Percentiles rank a stretch among this genome's conserved stretches.
Conservation (phyloP, 2,329 filamentous ascomycete genomes). For the Incumbomyces delicatus region DNA sequence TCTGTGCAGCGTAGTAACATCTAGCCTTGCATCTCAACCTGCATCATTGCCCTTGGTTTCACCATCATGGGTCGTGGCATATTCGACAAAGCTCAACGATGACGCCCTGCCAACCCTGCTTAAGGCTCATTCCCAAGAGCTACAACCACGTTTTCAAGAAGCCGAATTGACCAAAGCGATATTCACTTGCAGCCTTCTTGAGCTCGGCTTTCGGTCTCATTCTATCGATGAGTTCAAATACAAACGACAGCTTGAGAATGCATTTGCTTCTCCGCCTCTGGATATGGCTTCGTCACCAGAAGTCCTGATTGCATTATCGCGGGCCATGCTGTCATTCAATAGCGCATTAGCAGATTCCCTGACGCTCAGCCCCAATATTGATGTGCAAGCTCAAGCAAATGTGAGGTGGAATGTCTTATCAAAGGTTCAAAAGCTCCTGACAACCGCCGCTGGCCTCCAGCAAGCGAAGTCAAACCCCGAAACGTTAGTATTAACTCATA, state of each 20-base stretch:
- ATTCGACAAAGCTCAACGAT: slow-evolving; percentile 43
- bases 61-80: slow-evolving; percentile 50
- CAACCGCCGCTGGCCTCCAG: slow-evolving; percentile 43
- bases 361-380: slow-evolving; percentile 18
- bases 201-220: slow-evolving; percentile 46
- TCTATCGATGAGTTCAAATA: slow-evolving; percentile 45
- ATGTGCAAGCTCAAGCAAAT: slow-evolving; percentile 22
- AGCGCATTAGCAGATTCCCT: slow-evolving; percentile 33
- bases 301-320: slow-evolving; percentile 45
- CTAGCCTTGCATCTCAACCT: slow-evolving; percentile 18
- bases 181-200: slow-evolving; percentile 47
- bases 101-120: slow-evolving; percentile 47
- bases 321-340: slow-evolving; percentile 46
- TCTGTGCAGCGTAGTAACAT: slow-evolving; percentile 39
- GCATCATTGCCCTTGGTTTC: slow-evolving; percentile 25
- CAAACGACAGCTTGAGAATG: slow-evolving; percentile 32
- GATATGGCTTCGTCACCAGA: slow-evolving; percentile 37
- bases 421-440: slow-evolving; percentile 33
- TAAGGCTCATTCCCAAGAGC: slow-evolving; percentile 27
- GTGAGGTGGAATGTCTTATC: slow-evolving; percentile 45
- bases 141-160: slow-evolving; percentile 35
- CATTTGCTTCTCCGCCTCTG: slow-evolving; percentile 30
- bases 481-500: slow-evolving; percentile 40
- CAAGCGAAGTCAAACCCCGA: background rate
- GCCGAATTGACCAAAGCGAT: slow-evolving; percentile 46